These are phyloP conservation scores for Calonectria hongkongensis DNA, from an alignment of 2,329 filamentous ascomycete genomes.

Conservation along the genomic window DNA sequence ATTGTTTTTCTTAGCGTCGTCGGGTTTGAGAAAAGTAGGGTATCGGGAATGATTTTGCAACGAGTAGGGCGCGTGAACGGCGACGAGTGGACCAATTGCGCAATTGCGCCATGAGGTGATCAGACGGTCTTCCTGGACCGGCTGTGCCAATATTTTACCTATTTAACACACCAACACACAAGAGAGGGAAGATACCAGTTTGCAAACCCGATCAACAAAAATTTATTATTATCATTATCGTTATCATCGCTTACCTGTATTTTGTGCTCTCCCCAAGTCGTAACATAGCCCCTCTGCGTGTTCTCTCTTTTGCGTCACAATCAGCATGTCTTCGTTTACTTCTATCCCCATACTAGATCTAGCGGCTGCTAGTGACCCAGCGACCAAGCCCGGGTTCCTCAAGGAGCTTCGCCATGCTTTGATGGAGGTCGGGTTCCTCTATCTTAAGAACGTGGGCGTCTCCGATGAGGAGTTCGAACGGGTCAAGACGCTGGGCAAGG, in stretches of 20 bases:
- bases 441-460: slow-evolving; percentile 87
- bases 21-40: slow-evolving; percentile 40
- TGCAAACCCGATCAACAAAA: slow-evolving; percentile 44
- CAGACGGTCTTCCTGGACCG: slow-evolving; percentile 40
- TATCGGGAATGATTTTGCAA: slow-evolving; percentile 36
- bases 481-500: slow-evolving; percentile 80
- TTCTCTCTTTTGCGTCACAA: background rate
- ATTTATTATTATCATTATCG: slow-evolving; percentile 1
- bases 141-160: slow-evolving; percentile 33
- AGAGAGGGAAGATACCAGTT: slow-evolving; percentile 48
- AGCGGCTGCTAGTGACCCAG: slow-evolving; percentile 76
- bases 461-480: slow-evolving; percentile 77
- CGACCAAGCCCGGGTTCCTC: slow-evolving; percentile 84
- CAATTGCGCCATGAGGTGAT: slow-evolving; percentile 56
- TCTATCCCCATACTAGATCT: slow-evolving; percentile 87
- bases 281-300: background rate
- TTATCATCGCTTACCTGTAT: background rate
- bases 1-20: slow-evolving; percentile 34
- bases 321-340: slow-evolving; percentile 78
- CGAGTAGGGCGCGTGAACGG: slow-evolving; percentile 34
- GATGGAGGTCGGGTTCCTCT: slow-evolving; percentile 91
- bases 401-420: slow-evolving; percentile 82
- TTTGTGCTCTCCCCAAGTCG: background rate
- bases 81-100: slow-evolving; percentile 59
- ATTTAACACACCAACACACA: slow-evolving; percentile 27